Percentiles rank a stretch among this genome's conserved stretches.
Conservation (phyloP, 768 basidiomycete genomes). For the Boletus tomentosulus region DNA sequence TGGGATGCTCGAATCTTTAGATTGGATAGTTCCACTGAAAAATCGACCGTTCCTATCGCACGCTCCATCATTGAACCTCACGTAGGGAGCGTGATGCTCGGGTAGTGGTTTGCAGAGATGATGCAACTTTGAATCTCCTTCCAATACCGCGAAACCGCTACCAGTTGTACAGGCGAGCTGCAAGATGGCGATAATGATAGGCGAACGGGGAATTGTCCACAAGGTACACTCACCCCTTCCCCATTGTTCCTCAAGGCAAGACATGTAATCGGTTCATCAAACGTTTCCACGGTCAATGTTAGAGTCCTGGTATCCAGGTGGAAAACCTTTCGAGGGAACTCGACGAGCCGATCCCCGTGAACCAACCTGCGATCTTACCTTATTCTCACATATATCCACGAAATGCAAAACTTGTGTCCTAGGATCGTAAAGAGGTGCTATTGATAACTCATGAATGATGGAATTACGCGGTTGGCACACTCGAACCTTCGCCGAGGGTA, state of each 20-base stretch:
- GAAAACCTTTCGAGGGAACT: slow-evolving; percentile 15
- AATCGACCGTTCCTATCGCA: slow-evolving; percentile 63
- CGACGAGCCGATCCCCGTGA: neutral
- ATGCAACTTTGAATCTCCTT: slow-evolving; percentile 34
- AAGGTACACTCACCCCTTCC: slow-evolving; percentile 7
- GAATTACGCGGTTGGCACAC: neutral
- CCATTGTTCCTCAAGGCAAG: slow-evolving; percentile 48
- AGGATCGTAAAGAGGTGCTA: slow-evolving; percentile 63
- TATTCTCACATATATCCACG: slow-evolving; percentile 49
- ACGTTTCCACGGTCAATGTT: slow-evolving; percentile 43
- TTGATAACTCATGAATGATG: neutral
- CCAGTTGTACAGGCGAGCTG: slow-evolving; percentile 19
- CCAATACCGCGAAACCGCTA: slow-evolving; percentile 21
- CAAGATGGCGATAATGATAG: neutral
- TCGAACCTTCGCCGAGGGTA: slow-evolving; percentile 58
- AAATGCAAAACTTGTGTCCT: slow-evolving; percentile 55
- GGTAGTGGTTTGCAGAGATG: slow-evolving; percentile 53
- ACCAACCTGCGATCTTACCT: slow-evolving; percentile 5
- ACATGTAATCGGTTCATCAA: slow-evolving; percentile 54
- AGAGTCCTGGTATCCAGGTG: slow-evolving; percentile 39
- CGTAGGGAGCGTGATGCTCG: slow-evolving; percentile 37
- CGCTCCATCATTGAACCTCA: slow-evolving; percentile 68
- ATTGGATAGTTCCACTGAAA: slow-evolving; percentile 60
- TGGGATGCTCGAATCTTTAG: slow-evolving; percentile 44
- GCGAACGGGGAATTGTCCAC: neutral